Evolutionary conservation across 768 basidiomycete genomes (phyloP).

Genomic region (Lentinus tigrinus): DNA sequence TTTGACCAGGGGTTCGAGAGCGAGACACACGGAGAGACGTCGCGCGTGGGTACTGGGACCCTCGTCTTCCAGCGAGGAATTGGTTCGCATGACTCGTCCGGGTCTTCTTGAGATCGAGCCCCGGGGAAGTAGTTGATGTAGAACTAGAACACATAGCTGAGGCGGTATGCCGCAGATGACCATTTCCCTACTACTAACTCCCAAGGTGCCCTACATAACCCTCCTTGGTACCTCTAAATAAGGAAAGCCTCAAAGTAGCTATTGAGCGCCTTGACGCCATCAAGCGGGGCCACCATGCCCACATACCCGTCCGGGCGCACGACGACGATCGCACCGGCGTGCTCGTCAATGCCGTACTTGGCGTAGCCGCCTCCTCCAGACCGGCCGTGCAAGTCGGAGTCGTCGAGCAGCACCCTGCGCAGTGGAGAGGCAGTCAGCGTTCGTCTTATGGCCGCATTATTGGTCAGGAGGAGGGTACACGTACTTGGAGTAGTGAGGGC

Average conservation of each 20-base stretch:
- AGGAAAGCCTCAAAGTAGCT: conserved; percentile 53
- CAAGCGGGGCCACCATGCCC: conserved; percentile 52
- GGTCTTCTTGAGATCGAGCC: no score
- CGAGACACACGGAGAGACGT: no score
- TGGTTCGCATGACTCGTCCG: no score
- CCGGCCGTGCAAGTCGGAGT: conserved; percentile 41
- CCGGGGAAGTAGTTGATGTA: no score
- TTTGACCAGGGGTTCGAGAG: no score
- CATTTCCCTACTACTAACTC: no score
- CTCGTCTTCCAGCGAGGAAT: no score
- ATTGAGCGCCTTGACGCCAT: conserved; percentile 35
- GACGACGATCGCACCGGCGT: conserved; percentile 47
- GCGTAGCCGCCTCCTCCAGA: conserved; percentile 57
- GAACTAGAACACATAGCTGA: no score
- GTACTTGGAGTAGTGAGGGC: conserved; percentile 62
- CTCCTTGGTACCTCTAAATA: neutral
- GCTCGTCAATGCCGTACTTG: conserved; percentile 49
- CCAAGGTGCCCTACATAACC: no score
- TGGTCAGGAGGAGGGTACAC: conserved; percentile 7
- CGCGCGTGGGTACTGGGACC: no score
- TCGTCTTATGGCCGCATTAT: no score
- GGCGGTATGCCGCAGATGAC: no score
- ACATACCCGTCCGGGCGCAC: conserved; percentile 70
- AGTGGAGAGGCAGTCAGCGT: neutral
- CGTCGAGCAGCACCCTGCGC: conserved; percentile 59